Evolutionary conservation across 495 filamentous ascomycete species (phyloP).

Genomic region (Hypoxylon rickii): DNA sequence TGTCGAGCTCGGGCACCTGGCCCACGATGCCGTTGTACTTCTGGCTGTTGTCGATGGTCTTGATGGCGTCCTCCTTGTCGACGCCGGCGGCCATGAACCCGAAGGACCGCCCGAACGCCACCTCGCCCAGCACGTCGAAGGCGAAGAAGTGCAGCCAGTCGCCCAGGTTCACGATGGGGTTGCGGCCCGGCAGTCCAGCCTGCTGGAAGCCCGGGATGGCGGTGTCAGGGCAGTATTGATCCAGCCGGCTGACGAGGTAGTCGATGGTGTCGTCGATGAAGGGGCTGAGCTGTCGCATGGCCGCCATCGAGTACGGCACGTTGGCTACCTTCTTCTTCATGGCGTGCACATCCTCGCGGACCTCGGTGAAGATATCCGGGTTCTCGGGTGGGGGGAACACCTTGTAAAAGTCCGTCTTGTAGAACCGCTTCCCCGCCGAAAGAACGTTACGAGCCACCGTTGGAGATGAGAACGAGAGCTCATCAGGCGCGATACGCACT

Average conservation of each 20-base stretch:
- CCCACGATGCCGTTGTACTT: slow-evolving; percentile 60
- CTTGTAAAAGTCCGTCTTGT: slow-evolving; percentile 60
- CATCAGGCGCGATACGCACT: slow-evolving; percentile 61
- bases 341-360: slow-evolving; percentile 57
- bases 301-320: slow-evolving; percentile 58
- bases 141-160: slow-evolving; percentile 60
- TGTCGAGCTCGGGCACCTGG: slow-evolving; percentile 55
- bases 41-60: slow-evolving; percentile 57
- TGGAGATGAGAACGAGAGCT: slow-evolving; percentile 59
- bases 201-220: slow-evolving; percentile 29
- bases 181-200: slow-evolving; percentile 30
- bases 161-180: slow-evolving; percentile 50
- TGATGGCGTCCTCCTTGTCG: slow-evolving; percentile 62
- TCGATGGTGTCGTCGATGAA: slow-evolving; percentile 56
- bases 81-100: slow-evolving; percentile 63
- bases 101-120: slow-evolving; percentile 66
- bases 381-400: slow-evolving; percentile 62
- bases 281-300: slow-evolving; percentile 54
- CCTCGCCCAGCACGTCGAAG: slow-evolving; percentile 63
- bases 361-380: slow-evolving; percentile 64
- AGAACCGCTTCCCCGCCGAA: slow-evolving; percentile 57
- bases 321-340: slow-evolving; percentile 61
- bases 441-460: slow-evolving; percentile 52
- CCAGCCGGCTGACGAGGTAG: slow-evolving; percentile 47
- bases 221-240: slow-evolving; percentile 38